A percentile compares a stretch with the other conserved stretches of the same genome.
Evolutionary conservation across 495 filamentous ascomycete genomes (phyloP).

Genomic region (Xylaria scruposa): DNA sequence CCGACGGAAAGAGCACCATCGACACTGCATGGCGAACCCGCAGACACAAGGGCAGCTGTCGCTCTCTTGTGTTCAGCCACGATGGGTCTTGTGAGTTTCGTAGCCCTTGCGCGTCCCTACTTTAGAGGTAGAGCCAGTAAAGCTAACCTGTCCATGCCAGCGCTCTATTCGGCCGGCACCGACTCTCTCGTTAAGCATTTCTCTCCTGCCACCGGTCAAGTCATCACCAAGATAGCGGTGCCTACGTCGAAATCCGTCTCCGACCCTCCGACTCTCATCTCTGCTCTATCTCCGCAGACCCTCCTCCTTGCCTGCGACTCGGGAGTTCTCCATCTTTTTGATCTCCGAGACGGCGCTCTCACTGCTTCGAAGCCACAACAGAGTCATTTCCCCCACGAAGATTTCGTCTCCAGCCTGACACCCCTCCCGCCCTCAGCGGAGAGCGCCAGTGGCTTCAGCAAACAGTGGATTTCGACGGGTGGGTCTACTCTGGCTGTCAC

Average conservation of each 20-base stretch:
- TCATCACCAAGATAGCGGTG: slow-evolving; percentile 76
- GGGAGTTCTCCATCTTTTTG: slow-evolving; percentile 86
- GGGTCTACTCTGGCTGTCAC: slow-evolving; percentile 88
- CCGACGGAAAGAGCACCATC: slow-evolving; percentile 73
- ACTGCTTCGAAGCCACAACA: slow-evolving; percentile 68
- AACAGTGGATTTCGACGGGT: slow-evolving; percentile 92
- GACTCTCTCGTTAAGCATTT: slow-evolving; percentile 92
- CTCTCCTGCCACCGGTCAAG: slow-evolving; percentile 76
- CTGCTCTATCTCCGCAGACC: slow-evolving; percentile 83
- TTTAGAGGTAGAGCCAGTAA: neutral
- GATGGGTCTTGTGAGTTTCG: slow-evolving; percentile 67
- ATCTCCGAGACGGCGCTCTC: slow-evolving; percentile 74
- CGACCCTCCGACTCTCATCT: slow-evolving; percentile 78
- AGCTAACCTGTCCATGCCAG: slow-evolving; percentile 41
- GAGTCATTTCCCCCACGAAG: slow-evolving; percentile 84
- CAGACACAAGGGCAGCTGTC: slow-evolving; percentile 91
- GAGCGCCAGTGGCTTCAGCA: slow-evolving; percentile 82
- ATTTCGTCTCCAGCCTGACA: slow-evolving; percentile 90
- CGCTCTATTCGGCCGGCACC: slow-evolving; percentile 86
- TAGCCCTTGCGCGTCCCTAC: neutral
- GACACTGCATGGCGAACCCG: slow-evolving; percentile 86
- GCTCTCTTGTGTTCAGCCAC: slow-evolving; percentile 74
- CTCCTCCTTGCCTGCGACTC: slow-evolving; percentile 91
- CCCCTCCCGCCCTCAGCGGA: slow-evolving; percentile 78
- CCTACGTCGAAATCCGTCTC: slow-evolving; percentile 50